Evolutionary conservation across 2,329 filamentous ascomycete genomes (phyloP).

Genomic region (Thelonectria blattea): DNA sequence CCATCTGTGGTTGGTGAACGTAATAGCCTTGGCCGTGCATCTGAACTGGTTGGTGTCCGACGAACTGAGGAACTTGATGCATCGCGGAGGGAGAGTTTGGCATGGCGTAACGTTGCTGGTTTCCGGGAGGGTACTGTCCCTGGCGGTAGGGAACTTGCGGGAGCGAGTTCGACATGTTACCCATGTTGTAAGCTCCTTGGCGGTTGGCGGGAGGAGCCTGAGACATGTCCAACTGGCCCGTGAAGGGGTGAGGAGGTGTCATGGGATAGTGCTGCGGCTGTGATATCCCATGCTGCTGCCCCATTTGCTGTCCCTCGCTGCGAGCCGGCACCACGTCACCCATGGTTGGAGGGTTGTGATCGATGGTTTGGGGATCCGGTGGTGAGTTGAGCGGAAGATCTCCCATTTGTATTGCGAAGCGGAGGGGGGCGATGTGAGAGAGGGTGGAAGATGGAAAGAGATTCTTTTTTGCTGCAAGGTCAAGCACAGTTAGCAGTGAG

Average conservation of each 20-base stretch:
- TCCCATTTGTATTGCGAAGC: slow-evolving; percentile 29
- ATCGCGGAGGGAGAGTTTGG: slow-evolving; percentile 47
- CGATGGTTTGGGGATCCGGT: slow-evolving; percentile 21
- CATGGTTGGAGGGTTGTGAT: slow-evolving; percentile 17
- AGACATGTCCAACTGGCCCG: slow-evolving; percentile 51
- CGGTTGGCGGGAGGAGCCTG: slow-evolving; percentile 31
- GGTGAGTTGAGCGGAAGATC: slow-evolving; percentile 29
- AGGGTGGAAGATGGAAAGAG: slow-evolving; percentile 1
- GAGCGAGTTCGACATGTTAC: slow-evolving; percentile 50
- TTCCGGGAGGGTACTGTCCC: slow-evolving; percentile 45
- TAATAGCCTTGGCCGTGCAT: slow-evolving; percentile 55
- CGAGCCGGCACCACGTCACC: slow-evolving; percentile 12
- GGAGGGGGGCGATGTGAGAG: slow-evolving; percentile 2
- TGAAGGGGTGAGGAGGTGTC: slow-evolving; percentile 48
- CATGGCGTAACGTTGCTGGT: slow-evolving; percentile 44
- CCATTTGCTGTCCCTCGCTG: slow-evolving; percentile 19
- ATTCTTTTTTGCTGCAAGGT: neutral
- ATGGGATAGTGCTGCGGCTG: slow-evolving; percentile 37
- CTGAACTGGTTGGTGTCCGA: slow-evolving; percentile 45
- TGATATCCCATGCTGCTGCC: slow-evolving; percentile 30
- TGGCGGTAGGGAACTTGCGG: slow-evolving; percentile 50
- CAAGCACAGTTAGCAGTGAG: neutral
- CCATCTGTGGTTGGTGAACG: slow-evolving; percentile 51
- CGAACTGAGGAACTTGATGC: slow-evolving; percentile 50
- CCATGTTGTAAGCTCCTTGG: slow-evolving; percentile 54